phyloP scores from a whole-genome alignment of 2,329 filamentous ascomycete genomes.

The Microsporum canis region DNA sequence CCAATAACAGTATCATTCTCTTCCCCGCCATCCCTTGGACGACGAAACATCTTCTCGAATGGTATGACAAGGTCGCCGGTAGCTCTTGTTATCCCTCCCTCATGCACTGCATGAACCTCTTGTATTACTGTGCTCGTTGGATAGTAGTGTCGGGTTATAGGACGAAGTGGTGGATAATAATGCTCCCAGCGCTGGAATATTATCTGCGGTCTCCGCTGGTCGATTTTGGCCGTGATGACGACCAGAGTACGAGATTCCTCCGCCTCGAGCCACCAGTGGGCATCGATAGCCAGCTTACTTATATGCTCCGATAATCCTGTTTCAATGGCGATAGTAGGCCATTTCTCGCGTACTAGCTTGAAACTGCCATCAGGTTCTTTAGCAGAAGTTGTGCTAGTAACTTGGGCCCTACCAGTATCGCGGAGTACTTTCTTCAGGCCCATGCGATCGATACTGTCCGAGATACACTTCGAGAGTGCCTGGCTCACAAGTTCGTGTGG shows the following conservation, averaged over 20 bases:
- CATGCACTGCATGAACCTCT: neutral
- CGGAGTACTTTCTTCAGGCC: neutral
- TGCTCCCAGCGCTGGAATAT: neutral
- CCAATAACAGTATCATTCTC: neutral
- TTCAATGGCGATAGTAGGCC: slow-evolving; percentile 5
- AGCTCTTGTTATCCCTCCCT: neutral
- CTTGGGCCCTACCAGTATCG: neutral
- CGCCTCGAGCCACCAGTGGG: slow-evolving; percentile 9
- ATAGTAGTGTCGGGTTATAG: neutral
- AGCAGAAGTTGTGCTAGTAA: neutral
- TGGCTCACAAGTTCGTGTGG: neutral
- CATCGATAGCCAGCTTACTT: slow-evolving; percentile 8
- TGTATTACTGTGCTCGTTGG: neutral
- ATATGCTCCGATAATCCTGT: slow-evolving; percentile 1
- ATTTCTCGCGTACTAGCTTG: neutral
- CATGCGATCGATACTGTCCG: neutral
- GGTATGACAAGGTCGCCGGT: neutral
- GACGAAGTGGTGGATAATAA: neutral
- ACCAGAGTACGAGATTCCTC: slow-evolving; percentile 2
- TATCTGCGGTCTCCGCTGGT: slow-evolving; percentile 2
- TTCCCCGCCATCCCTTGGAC: neutral
- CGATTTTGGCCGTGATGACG: slow-evolving; percentile 7
- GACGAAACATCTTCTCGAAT: neutral
- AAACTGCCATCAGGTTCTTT: neutral
- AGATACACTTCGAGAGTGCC: neutral